Evolutionary conservation across 345 rosid species (phyloP).

Genomic region (Citrus hindsii): DNA sequence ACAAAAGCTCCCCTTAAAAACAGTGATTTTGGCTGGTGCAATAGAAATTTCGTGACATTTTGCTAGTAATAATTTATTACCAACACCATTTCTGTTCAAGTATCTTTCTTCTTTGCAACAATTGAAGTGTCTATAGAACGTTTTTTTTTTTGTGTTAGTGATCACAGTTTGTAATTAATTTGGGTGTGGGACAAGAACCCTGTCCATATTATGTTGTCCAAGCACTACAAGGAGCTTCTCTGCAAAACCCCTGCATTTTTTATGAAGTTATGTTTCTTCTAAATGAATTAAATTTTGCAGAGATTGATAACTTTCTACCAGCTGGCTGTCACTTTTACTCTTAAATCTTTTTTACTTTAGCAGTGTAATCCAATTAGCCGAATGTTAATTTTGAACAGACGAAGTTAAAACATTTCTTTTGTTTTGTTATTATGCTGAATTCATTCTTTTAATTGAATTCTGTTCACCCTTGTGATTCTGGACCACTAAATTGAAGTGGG

Average conservation of each 20-base stretch:
- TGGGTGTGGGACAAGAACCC: background rate
- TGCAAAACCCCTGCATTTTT: background rate
- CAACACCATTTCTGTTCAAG: background rate
- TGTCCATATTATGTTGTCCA: background rate
- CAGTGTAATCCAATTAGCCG: background rate
- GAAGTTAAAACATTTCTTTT: background rate
- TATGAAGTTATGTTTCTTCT: background rate
- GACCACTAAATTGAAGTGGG: slow-evolving; percentile 20
- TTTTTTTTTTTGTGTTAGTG: background rate
- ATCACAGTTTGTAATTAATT: background rate
- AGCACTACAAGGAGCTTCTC: background rate
- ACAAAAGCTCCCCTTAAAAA: background rate
- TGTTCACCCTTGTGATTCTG: background rate
- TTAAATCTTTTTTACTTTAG: background rate
- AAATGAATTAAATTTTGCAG: background rate
- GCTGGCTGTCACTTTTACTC: background rate
- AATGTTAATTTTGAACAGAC: background rate
- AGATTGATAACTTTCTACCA: background rate
- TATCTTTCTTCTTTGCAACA: background rate
- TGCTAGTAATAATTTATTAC: background rate
- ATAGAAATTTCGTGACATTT: background rate
- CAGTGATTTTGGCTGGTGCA: background rate
- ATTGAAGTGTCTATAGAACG: background rate
- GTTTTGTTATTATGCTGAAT: background rate
- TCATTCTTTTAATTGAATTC: background rate